phyloP scores from a whole-genome alignment of 805 yeast genomes.

The Torulaspora quercuum region DNA sequence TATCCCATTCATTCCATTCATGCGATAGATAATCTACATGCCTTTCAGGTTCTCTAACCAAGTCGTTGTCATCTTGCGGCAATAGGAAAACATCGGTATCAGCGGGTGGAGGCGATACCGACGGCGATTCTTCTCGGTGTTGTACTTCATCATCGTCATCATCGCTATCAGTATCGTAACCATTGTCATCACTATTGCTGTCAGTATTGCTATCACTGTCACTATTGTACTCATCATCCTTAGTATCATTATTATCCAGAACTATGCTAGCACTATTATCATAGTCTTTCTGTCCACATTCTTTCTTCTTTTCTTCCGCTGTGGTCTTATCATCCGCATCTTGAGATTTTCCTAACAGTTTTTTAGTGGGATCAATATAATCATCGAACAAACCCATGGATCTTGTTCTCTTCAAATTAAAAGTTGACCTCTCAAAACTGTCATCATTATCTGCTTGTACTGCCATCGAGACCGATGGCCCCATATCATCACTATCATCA shows the following conservation, averaged over 20 bases:
- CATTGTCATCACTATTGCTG: slow-evolving; percentile 3
- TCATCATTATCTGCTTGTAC: slow-evolving; percentile 69
- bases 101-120: slow-evolving; percentile 39
- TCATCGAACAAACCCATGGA: slow-evolving; percentile 79
- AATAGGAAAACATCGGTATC: slow-evolving; percentile 30
- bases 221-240: slow-evolving; percentile 20
- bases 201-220: slow-evolving; percentile 9
- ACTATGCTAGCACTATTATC: slow-evolving; percentile 5
- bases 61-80: slow-evolving; percentile 83
- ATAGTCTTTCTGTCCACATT: slow-evolving; percentile 18
- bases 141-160: slow-evolving; percentile 11
- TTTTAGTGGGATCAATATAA: slow-evolving; percentile 49
- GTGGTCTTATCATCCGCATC: slow-evolving; percentile 26
- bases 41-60: slow-evolving; percentile 73
- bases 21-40: slow-evolving; percentile 96
- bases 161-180: slow-evolving; percentile 14
- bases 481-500: slow-evolving; percentile 34
- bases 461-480: slow-evolving; percentile 45
- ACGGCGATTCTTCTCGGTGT: slow-evolving; percentile 20
- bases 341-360: slow-evolving; percentile 31
- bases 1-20: slow-evolving; percentile 92
- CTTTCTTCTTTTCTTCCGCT: slow-evolving; percentile 16
- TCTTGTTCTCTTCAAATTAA: slow-evolving; percentile 74
- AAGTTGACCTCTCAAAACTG: slow-evolving; percentile 66
- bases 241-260: slow-evolving; percentile 11